Evolutionary conservation across 768 basidiomycete genomes (phyloP).

Genomic region (Suillus ampliporus): DNA sequence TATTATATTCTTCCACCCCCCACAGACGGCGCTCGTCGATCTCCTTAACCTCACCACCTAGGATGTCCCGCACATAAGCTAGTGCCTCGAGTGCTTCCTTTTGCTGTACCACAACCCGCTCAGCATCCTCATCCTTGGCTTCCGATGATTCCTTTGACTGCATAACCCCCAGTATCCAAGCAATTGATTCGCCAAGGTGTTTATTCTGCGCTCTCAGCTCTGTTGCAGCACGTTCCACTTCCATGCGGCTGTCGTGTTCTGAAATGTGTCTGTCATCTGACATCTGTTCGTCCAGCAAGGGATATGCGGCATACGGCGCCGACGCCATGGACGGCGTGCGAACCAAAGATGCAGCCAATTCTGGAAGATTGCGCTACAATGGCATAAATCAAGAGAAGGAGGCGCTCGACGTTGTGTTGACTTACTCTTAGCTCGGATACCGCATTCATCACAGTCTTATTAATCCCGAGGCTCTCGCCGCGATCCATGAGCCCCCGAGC

Average conservation of each 20-base stretch:
- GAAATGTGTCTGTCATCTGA: conserved; percentile 65
- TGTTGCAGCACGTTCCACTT: conserved; percentile 68
- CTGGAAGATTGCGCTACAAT: conserved; percentile 81
- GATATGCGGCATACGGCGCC: conserved; percentile 55
- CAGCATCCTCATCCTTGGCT: conserved; percentile 45
- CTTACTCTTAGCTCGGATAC: conserved; percentile 78
- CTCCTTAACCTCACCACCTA: conserved; percentile 56
- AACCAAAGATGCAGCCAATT: conserved; percentile 71
- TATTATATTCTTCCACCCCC: conserved; percentile 54
- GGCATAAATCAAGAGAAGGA: conserved; percentile 17
- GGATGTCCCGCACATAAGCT: conserved; percentile 76
- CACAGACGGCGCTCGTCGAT: conserved; percentile 73
- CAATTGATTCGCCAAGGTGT: conserved; percentile 69
- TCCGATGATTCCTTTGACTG: conserved; percentile 56
- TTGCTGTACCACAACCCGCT: conserved; percentile 48
- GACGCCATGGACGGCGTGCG: conserved; percentile 51
- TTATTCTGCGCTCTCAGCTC: conserved; percentile 62
- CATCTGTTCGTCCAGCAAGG: conserved; percentile 63
- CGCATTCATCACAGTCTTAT: conserved; percentile 81
- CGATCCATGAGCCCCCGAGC: conserved; percentile 75
- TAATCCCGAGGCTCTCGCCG: conserved; percentile 82
- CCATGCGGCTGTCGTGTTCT: conserved; percentile 73
- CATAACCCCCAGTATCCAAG: conserved; percentile 77
- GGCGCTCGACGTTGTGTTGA: background rate
- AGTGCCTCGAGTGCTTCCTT: conserved; percentile 77